These are phyloP conservation scores for Penicillium sp. DNA, from an alignment of 2,329 filamentous ascomycete genomes.

Conservation along the genomic window DNA sequence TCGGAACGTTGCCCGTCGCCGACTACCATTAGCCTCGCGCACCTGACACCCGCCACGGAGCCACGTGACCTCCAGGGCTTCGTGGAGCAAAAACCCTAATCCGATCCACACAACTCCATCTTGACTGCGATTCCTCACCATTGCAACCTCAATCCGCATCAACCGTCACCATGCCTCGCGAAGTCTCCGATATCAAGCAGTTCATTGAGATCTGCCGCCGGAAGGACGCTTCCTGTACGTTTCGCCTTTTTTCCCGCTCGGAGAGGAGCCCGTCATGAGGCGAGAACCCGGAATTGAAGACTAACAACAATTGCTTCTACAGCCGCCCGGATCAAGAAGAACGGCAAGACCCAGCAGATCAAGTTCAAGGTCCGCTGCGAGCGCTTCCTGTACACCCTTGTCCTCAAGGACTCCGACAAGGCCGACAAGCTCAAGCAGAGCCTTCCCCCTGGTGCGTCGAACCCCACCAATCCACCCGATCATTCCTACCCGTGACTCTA, in stretches of 20 bases:
- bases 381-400: conserved; percentile 93
- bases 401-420: conserved; percentile 98
- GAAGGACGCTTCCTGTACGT: conserved; percentile 99
- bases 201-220: conserved; percentile 99
- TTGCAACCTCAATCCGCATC: conserved; percentile 23
- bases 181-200: conserved; percentile 98
- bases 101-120: conserved; percentile 26
- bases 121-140: conserved; percentile 19
- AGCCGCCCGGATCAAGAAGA: conserved; percentile 96
- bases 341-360: conserved; percentile 83
- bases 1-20: conserved; percentile 6
- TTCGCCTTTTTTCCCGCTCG: conserved; percentile 1
- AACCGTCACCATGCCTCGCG: conserved; percentile 82
- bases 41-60: conserved; percentile 1
- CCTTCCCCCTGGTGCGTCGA: conserved; percentile 85
- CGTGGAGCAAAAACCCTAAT: conserved; percentile 22
- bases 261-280: not conserved
- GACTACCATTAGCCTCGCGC: conserved; percentile 5
- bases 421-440: conserved; percentile 99
- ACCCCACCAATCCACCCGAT: conserved; percentile 4
- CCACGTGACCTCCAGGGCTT: conserved; percentile 23
- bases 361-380: conserved; percentile 99
- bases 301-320: conserved; percentile 17
- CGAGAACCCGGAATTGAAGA: conserved; percentile 8
- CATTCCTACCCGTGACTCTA: not conserved